phyloP scores from a whole-genome alignment of 2,329 filamentous ascomycete genomes.

The Aspergillus nomiae region DNA sequence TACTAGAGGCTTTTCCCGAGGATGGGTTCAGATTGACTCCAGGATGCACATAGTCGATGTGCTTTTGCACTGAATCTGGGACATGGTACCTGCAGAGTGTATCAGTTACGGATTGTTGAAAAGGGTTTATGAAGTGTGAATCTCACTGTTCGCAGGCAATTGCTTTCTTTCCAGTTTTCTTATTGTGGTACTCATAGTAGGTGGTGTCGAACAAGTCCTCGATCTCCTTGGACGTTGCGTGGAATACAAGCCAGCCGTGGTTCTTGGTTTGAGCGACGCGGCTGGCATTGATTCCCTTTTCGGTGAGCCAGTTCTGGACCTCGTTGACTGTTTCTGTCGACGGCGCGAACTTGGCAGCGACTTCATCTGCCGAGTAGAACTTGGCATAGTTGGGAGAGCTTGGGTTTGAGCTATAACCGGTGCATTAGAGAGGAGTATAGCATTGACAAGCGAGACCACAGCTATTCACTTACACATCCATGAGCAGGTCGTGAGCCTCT shows the following conservation, averaged over 20 bases:
- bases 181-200: conserved; percentile 42
- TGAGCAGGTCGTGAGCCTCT: conserved; percentile 31
- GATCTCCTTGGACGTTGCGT: conserved; percentile 38
- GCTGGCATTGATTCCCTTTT: conserved; percentile 25
- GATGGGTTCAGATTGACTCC: background rate
- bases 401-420: conserved; percentile 33
- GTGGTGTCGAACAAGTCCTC: conserved; percentile 42
- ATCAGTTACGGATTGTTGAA: background rate
- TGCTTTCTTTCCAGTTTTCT: conserved; percentile 31
- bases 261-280: conserved; percentile 33
- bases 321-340: conserved; percentile 28
- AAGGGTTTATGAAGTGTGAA: too few relatives aligned
- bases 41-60: conserved; percentile 9
- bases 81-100: conserved; percentile 1
- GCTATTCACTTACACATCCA: conserved; percentile 30
- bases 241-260: conserved; percentile 45
- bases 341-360: conserved; percentile 41
- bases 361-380: conserved; percentile 33
- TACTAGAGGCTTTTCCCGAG: background rate
- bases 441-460: background rate
- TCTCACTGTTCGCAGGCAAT: conserved; percentile 45
- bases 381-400: conserved; percentile 39
- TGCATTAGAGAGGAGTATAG: too few relatives aligned
- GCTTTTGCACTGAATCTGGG: background rate
- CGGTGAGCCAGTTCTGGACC: conserved; percentile 33